Evolutionary conservation across 805 yeast species (phyloP), one percentile per base, ranked within the genome.

Genomic region (Starmerella bombi): DNA sequence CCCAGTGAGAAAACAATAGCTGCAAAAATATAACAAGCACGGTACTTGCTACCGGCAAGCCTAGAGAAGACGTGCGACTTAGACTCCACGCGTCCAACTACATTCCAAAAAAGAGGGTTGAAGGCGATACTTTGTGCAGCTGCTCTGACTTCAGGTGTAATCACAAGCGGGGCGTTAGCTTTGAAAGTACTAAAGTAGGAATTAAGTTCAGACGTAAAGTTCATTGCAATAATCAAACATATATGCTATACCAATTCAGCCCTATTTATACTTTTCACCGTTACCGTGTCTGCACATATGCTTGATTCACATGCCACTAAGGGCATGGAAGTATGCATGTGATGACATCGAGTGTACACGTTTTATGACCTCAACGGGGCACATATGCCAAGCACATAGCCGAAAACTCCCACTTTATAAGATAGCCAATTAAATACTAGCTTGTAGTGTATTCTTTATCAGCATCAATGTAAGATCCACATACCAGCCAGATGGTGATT

Each of bases 71-170:
- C 53, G 50, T 80, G 80, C 14, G 82, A 75, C 44, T 74, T 73
- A 67, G 83, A 83, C 58, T 91, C 97, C 21, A 72, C 54, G 52
- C 97, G 71, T 5, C 98, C 98, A 18, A 74, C 93, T 43, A 80
- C 70, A 59, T 91, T 91, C 98, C 98, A 91, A 58, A 86, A 88
- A 25, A 81, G 72, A 15, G 98, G 98, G 59, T 91, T 91, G 72
- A 91, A 86, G 14, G 77, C 75, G 51, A 91, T 80, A 39, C 38
- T 46, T 7, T 42, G 40, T 2, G 55, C 55, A 3, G 55, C 46
- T 32, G 25, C 32, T 1, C 19, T 33, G 3, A 45, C 50, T 28
- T 45, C 48, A 1, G 48, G 45, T n/a, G 42, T 49, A 27, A 41
- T 2, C 2, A 5, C 17, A 17, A 34, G 27, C 15, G 50, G 48